These are phyloP conservation scores for Ustilago nuda DNA, from an alignment of 1,284 basidiomycete genomes.

Conservation along the genomic window DNA sequence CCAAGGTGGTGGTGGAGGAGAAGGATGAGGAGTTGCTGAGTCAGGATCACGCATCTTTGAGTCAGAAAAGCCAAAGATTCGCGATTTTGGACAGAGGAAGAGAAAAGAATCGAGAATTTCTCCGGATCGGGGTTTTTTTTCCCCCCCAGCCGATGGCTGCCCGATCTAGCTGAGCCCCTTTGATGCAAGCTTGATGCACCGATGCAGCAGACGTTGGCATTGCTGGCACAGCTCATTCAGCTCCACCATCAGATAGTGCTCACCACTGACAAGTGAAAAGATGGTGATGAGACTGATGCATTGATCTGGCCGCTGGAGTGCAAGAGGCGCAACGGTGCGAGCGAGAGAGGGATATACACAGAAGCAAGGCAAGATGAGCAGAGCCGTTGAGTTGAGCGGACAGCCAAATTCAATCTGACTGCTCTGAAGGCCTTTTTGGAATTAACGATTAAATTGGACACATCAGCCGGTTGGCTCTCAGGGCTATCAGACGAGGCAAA, in stretches of 20 bases:
- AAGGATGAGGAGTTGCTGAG: conserved; percentile 31
- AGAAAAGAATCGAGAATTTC: conserved; percentile 10
- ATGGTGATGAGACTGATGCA: too few relatives aligned
- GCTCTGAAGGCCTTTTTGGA: neutral
- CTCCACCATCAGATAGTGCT: too few relatives aligned
- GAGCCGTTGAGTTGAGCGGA: neutral
- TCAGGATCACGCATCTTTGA: conserved; percentile 42
- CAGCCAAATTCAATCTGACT: neutral
- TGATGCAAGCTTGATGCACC: neutral
- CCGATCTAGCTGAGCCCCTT: neutral
- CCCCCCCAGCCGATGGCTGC: neutral
- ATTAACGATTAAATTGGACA: neutral
- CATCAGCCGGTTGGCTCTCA: neutral
- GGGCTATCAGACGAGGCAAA: conserved; percentile 1
- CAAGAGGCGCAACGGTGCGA: neutral
- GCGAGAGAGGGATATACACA: neutral
- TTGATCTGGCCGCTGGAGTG: too few relatives aligned
- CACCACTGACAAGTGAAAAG: too few relatives aligned
- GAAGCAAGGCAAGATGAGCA: neutral
- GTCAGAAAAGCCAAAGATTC: neutral
- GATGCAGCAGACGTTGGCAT: neutral
- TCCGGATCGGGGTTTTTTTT: conserved; percentile 23
- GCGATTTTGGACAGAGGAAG: neutral
- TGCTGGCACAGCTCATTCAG: too few relatives aligned
- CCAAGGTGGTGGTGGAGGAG: conserved; percentile 23